Evolutionary conservation across 164 flowering plant genomes (phyloP).

Genomic region (Chimonanthus salicifolius): DNA sequence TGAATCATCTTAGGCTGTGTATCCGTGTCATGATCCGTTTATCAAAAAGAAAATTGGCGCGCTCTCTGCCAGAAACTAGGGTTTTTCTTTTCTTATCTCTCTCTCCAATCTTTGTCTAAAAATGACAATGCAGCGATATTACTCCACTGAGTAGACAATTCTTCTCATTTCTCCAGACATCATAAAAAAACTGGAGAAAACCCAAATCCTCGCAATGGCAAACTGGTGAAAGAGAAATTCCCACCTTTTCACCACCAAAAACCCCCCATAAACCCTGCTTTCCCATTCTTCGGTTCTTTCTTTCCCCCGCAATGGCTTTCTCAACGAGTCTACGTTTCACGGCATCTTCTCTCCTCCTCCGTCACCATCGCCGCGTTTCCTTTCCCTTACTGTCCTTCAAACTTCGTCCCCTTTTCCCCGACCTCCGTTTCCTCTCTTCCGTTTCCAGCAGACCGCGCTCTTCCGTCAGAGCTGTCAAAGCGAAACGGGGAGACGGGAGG

Average conservation of each 20-base stretch:
- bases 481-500: constrained; percentile 32
- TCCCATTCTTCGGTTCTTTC: not conserved
- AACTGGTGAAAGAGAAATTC: no score
- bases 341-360: constrained; percentile 15
- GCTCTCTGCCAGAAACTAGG: no score
- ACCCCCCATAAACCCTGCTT: not conserved
- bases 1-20: no score
- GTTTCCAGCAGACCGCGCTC: constrained; percentile 11
- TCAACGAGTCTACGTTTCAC: constrained; percentile 15
- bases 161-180: no score
- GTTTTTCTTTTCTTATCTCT: no score
- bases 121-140: no score
- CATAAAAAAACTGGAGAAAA: no score
- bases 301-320: constrained; percentile 8
- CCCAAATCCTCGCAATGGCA: not conserved
- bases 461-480: constrained; percentile 11
- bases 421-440: constrained; percentile 39
- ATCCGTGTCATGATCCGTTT: no score
- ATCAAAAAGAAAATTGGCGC: no score
- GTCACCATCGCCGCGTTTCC: constrained; percentile 3
- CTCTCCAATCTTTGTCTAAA: no score
- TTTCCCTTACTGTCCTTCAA: constrained; percentile 6
- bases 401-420: constrained; percentile 15
- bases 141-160: no score
- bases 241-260: not conserved